Evolutionary conservation across 768 basidiomycete species (phyloP).

Genomic region (Hypsizygus marmoreus): DNA sequence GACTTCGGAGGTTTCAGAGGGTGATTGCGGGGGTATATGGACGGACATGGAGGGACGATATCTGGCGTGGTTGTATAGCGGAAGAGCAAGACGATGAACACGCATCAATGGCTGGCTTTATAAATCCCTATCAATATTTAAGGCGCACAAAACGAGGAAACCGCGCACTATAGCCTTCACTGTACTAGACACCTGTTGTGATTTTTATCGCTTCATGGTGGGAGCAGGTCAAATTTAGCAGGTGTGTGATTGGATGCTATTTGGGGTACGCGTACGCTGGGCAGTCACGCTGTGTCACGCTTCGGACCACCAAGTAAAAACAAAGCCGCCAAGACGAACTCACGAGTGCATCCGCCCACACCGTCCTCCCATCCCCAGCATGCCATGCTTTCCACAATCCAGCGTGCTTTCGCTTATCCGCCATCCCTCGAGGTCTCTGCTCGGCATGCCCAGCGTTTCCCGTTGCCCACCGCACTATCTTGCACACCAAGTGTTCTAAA

Average conservation of each 20-base stretch:
- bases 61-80: neutral
- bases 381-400: neutral
- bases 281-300: constrained; percentile 27
- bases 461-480: constrained; percentile 15
- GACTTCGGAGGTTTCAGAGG: constrained; percentile 3
- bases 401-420: neutral
- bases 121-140: too few relatives aligned
- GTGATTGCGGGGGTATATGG: constrained; percentile 10
- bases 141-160: too few relatives aligned
- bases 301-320: constrained; percentile 6
- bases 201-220: too few relatives aligned
- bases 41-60: neutral
- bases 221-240: constrained; percentile 25
- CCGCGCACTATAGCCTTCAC: too few relatives aligned
- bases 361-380: neutral
- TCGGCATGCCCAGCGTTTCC: constrained; percentile 33
- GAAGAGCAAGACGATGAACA: neutral
- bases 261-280: constrained; percentile 27
- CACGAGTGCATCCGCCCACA: neutral
- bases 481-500: constrained; percentile 28
- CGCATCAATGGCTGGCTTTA: too few relatives aligned
- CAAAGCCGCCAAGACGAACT: constrained; percentile 15
- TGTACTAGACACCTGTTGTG: too few relatives aligned
- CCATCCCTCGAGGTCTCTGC: neutral
- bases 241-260: constrained; percentile 34